Evolutionary conservation across 768 basidiomycete species (phyloP).

Genomic region (Lepiota venenata): DNA sequence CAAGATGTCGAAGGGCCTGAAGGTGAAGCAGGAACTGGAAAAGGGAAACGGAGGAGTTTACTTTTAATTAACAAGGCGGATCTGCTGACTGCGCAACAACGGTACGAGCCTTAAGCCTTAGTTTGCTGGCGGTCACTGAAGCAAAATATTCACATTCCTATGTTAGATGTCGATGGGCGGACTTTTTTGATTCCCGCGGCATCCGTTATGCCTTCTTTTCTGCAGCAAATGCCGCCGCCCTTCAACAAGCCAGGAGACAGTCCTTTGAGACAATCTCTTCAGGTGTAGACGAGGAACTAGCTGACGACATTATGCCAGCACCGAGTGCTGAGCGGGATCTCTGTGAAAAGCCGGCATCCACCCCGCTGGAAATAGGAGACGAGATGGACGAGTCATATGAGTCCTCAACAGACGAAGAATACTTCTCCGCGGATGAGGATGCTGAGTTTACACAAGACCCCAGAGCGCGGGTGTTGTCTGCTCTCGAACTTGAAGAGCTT

Average conservation of each 20-base stretch:
- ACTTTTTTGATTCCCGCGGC: conserved; percentile 77
- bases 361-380: conserved; percentile 18
- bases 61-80: conserved; percentile 96
- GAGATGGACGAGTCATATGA: conserved; percentile 24
- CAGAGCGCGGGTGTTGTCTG: conserved; percentile 76
- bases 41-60: conserved; percentile 69
- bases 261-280: conserved; percentile 27
- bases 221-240: conserved; percentile 79
- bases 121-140: not conserved
- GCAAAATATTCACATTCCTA: conserved; percentile 1
- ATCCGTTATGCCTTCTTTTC: conserved; percentile 92
- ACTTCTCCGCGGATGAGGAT: conserved; percentile 54
- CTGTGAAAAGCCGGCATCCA: conserved; percentile 15
- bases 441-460: conserved; percentile 50
- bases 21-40: conserved; percentile 75
- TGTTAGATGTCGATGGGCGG: conserved; percentile 80
- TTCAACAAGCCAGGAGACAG: conserved; percentile 72
- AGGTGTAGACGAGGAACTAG: conserved; percentile 16
- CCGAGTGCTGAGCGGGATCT: conserved; percentile 17
- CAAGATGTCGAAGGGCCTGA: conserved; percentile 79
- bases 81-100: conserved; percentile 80
- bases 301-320: conserved; percentile 9
- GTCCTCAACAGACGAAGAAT: conserved; percentile 35
- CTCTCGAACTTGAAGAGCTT: conserved; percentile 83
- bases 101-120: conserved; percentile 41